Base-by-base conservation (phyloP, 495 filamentous ascomycete species). In the Neurospora sp. region DNA sequence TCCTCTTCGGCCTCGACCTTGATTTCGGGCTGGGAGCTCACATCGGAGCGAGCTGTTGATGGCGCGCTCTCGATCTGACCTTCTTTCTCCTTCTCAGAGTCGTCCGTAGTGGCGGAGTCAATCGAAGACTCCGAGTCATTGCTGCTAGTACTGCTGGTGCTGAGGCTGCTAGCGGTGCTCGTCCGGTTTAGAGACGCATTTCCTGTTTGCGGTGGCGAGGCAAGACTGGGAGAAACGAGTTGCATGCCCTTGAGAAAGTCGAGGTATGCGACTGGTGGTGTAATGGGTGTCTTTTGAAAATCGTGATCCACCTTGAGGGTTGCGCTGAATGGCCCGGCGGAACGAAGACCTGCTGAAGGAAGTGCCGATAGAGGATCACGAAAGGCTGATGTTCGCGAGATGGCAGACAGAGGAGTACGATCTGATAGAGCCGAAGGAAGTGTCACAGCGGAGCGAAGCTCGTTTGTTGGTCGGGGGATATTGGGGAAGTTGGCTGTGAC, bases 211-310 rank as follows among this genome's bases (percentile, higher is more conserved):
- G 81, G 79, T 45, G 83, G 77, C 27, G 91, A 83, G 35, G 90
- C 85, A 27, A 80, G 74, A 61, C 75, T 73, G 3, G 92, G 92
- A 12, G 92, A 93, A 45, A 80, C 76, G 22, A 94, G 83, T 8
- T 89, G 89, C 82, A 86, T 85, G 73, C 81, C 77, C 77, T 93
- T 93, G 71, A 98, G 89, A 78, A 98, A 98, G 75, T 98, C 93
- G 53, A 93, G 91, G 78, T 98, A 98, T 71, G 95, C 94, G 5
- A 86, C 84, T 3, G 95, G 95, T 38, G 95, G 94, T n/a, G 92
- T 96, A 82, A 98, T 96, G 68, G 94, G 95, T 3, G 94, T 97
- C 77, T 85, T 85, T 70, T 82, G 81, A 39, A 83, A 78, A 68
- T 80, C 80, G 37, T 81, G 77, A 75, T 73, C 80, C 9, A 75